phyloP scores from a whole-genome alignment of 2,329 filamentous ascomycete genomes.

The Penicillium crustosum region DNA sequence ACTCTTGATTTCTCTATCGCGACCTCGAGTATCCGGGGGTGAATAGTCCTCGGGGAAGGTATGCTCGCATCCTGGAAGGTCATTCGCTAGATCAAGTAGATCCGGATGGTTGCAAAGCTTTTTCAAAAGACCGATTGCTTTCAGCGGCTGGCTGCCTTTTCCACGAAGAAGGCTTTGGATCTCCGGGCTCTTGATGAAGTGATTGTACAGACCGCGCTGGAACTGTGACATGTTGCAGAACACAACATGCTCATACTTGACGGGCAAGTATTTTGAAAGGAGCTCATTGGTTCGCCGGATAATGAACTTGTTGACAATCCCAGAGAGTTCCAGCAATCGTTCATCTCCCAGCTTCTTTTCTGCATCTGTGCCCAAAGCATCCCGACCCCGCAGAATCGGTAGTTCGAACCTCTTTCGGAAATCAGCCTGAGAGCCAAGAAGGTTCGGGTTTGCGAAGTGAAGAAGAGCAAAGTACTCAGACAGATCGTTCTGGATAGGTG shows the following conservation, averaged over 20 bases:
- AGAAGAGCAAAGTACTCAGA: slow-evolving; percentile 96
- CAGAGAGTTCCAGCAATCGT: slow-evolving; percentile 75
- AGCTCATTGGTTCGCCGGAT: slow-evolving; percentile 98
- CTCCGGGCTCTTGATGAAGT: slow-evolving; percentile 93
- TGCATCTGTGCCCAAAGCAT: slow-evolving; percentile 81
- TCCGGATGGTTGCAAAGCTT: slow-evolving; percentile 99
- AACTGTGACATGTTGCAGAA: slow-evolving; percentile 95
- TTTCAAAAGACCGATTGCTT: slow-evolving; percentile 94
- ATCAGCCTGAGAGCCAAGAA: slow-evolving; percentile 83
- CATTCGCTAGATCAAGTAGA: slow-evolving; percentile 75
- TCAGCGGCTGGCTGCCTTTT: slow-evolving; percentile 92
- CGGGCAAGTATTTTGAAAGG: slow-evolving; percentile 90
- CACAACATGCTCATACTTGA: slow-evolving; percentile 99
- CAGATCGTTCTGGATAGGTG: slow-evolving; percentile 97
- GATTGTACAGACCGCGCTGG: slow-evolving; percentile 90
- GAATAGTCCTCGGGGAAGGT: slow-evolving; percentile 84
- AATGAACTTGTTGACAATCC: slow-evolving; percentile 94
- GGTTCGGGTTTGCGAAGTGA: slow-evolving; percentile 91
- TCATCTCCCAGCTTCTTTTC: slow-evolving; percentile 82
- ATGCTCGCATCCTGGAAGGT: slow-evolving; percentile 82
- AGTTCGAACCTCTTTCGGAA: slow-evolving; percentile 94
- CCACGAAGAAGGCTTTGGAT: slow-evolving; percentile 89
- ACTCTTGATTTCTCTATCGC: slow-evolving; percentile 87
- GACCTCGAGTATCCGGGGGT: slow-evolving; percentile 79
- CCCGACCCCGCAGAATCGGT: slow-evolving; percentile 85